These are phyloP conservation scores for Pseudocercospora vitis DNA, from an alignment of 2,329 filamentous ascomycete genomes.

Conservation along the genomic window DNA sequence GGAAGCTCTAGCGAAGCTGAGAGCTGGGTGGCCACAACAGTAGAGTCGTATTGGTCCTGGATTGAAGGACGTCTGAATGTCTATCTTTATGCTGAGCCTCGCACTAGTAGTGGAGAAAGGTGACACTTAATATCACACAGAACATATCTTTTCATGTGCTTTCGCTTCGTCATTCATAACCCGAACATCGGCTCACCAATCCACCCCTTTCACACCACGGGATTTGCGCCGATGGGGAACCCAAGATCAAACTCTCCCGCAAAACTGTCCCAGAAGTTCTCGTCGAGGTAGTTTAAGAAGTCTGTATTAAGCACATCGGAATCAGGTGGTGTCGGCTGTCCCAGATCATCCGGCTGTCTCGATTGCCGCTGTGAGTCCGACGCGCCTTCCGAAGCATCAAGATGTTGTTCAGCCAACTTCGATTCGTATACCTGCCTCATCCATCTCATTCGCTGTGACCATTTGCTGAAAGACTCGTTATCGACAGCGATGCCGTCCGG, in stretches of 20 bases:
- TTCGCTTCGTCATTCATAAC: too few species aligned
- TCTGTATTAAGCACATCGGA: constrained; percentile 27
- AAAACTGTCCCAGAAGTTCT: constrained; percentile 30
- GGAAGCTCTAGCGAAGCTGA: constrained; percentile 24
- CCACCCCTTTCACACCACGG: background rate
- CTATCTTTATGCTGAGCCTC: too few species aligned
- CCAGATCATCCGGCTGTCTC: constrained; percentile 9
- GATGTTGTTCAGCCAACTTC: constrained; percentile 19
- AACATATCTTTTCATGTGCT: too few species aligned
- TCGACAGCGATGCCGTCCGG: constrained; percentile 32
- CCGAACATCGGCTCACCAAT: too few species aligned
- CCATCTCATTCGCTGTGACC: constrained; percentile 31
- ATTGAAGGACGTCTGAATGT: too few species aligned
- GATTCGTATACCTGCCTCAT: constrained; percentile 33
- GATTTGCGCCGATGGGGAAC: background rate
- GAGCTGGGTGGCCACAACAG: constrained; percentile 4
- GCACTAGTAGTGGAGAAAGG: too few species aligned
- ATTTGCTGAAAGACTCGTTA: constrained; percentile 36
- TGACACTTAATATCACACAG: too few species aligned
- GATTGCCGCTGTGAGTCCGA: constrained; percentile 7
- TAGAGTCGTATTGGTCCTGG: background rate
- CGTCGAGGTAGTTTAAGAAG: constrained; percentile 34
- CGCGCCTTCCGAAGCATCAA: constrained; percentile 1
- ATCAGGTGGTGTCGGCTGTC: constrained; percentile 29
- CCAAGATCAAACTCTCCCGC: constrained; percentile 23